Conservation (phyloP, 768 basidiomycete species). For the Daedaleopsis sinensis region DNA sequence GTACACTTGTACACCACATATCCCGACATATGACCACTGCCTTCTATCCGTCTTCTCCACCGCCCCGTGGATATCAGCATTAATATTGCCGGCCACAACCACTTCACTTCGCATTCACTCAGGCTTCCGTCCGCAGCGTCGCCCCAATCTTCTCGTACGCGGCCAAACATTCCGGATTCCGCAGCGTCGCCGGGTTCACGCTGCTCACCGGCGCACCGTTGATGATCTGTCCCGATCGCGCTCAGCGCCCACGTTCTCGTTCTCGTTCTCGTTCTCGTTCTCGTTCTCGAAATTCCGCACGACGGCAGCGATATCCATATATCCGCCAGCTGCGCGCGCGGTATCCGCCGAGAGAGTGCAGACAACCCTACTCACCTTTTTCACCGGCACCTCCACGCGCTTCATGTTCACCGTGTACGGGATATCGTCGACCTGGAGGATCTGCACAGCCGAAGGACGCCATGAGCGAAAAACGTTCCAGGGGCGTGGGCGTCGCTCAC, state of each 20-base stretch:
- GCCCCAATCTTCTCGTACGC: constrained; percentile 62
- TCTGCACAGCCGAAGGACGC: constrained; percentile 41
- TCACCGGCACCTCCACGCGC: constrained; percentile 77
- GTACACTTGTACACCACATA: background rate
- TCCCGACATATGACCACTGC: background rate
- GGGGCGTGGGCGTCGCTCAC: constrained; percentile 11
- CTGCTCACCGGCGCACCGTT: constrained; percentile 71
- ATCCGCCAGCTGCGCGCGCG: constrained; percentile 17
- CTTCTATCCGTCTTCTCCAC: constrained; percentile 15
- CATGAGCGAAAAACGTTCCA: constrained; percentile 27
- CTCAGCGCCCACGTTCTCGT: constrained; percentile 11
- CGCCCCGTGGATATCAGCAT: constrained; percentile 17
- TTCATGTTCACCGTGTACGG: constrained; percentile 85
- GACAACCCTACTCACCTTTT: constrained; percentile 55
- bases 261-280: no score
- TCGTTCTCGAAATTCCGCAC: no score
- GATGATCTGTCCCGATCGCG: constrained; percentile 58
- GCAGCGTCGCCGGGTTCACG: constrained; percentile 72
- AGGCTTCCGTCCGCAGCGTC: constrained; percentile 47
- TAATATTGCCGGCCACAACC: no score
- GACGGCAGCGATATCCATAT: constrained; percentile 20
- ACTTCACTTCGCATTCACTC: background rate
- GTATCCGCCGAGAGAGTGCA: constrained; percentile 6
- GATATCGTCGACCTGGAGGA: constrained; percentile 69
- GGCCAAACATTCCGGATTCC: constrained; percentile 71